Percentiles rank a stretch among this genome's conserved stretches.
These are phyloP conservation scores for Colletotrichum zoysiae DNA, from an alignment of 2,329 filamentous ascomycete species.

Conservation along the genomic window DNA sequence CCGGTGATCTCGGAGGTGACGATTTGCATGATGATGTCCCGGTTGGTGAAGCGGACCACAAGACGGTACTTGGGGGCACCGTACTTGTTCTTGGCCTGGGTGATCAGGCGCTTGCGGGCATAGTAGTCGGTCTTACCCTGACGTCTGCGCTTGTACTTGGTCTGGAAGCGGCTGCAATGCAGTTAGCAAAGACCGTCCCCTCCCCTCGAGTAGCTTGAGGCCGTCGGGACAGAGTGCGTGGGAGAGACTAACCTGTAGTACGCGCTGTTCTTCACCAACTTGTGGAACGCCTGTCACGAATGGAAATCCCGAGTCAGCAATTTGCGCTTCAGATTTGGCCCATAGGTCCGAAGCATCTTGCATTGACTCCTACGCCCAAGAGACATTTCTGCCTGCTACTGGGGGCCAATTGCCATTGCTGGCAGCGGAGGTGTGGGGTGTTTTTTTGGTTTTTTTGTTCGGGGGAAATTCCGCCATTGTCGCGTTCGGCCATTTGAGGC, in stretches of 20 bases:
- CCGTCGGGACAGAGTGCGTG: background rate
- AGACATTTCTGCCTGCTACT: slow-evolving; percentile 58
- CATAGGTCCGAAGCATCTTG: slow-evolving; percentile 96
- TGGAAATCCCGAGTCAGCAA: slow-evolving; percentile 90
- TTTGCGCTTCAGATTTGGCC: slow-evolving; percentile 92
- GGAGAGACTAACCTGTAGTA: slow-evolving; percentile 89
- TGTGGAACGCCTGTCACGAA: slow-evolving; percentile 84
- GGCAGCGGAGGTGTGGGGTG: slow-evolving; percentile 48
- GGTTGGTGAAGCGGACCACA: slow-evolving; percentile 99
- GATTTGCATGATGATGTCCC: slow-evolving; percentile 99
- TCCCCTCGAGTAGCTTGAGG: background rate
- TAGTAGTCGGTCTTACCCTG: slow-evolving; percentile 99
- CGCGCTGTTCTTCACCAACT: slow-evolving; percentile 96
- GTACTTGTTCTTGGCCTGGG: slow-evolving; percentile 99
- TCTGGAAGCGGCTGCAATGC: slow-evolving; percentile 88
- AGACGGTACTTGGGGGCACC: slow-evolving; percentile 99
- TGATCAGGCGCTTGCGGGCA: slow-evolving; percentile 98
- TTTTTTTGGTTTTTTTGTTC: background rate
- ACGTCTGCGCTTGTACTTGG: slow-evolving; percentile 98
- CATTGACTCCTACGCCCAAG: slow-evolving; percentile 75
- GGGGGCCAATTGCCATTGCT: slow-evolving; percentile 45
- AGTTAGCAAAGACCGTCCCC: slow-evolving; percentile 26
- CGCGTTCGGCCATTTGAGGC: slow-evolving; percentile 15
- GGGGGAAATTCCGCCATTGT: slow-evolving; percentile 6
- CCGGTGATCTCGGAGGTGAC: slow-evolving; percentile 95